Evolutionary conservation across 2,329 filamentous ascomycete species (phyloP).

Genomic region (Diaporthe ampelina): DNA sequence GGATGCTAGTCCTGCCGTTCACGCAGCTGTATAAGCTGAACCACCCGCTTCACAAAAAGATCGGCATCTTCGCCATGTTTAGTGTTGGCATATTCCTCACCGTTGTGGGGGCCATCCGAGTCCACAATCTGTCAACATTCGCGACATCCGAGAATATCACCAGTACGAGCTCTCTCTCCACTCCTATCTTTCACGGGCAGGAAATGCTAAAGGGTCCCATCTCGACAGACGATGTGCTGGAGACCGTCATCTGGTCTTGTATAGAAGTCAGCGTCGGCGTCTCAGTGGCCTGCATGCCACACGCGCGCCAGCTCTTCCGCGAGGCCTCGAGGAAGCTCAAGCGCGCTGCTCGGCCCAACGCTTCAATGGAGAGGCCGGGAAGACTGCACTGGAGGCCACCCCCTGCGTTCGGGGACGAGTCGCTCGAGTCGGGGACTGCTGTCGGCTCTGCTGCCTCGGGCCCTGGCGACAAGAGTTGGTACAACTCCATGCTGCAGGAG

Average conservation of each 20-base stretch:
- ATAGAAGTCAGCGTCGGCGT: conserved; percentile 17
- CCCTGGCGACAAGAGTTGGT: conserved; percentile 5
- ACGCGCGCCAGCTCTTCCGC: conserved; percentile 19
- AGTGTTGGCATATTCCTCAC: conserved; percentile 16
- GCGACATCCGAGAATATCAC: neutral
- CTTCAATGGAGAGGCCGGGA: neutral
- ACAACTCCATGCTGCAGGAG: neutral
- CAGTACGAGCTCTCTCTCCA: neutral
- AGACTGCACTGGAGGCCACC: neutral
- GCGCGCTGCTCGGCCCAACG: neutral
- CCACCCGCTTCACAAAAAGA: conserved; percentile 12
- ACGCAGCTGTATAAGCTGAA: conserved; percentile 19
- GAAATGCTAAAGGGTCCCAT: neutral
- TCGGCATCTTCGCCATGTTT: conserved; percentile 8
- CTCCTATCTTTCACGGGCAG: neutral
- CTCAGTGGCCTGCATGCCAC: conserved; percentile 16
- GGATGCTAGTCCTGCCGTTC: conserved; percentile 23
- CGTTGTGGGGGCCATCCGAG: neutral
- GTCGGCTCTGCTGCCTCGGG: neutral
- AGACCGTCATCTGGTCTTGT: neutral
- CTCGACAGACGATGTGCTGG: neutral
- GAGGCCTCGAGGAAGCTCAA: neutral
- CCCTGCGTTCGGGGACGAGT: neutral
- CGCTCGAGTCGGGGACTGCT: neutral
- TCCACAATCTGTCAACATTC: neutral